phyloP scores from a whole-genome alignment of 164 flowering plant genomes.

The Buxus sempervirens region DNA sequence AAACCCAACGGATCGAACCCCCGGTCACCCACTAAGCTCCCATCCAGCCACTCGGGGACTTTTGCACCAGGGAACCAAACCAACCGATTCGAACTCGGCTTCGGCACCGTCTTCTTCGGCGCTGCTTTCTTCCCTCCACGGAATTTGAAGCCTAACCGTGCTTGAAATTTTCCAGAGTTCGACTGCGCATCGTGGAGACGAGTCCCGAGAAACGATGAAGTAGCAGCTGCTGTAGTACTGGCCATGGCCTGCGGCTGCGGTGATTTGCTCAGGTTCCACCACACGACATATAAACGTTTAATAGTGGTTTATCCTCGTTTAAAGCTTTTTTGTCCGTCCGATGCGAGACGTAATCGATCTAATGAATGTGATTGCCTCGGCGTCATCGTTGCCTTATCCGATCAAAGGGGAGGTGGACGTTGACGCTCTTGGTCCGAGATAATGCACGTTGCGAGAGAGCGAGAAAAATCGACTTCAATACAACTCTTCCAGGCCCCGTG shows the following conservation, averaged over 20 bases:
- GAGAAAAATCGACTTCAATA: too few species aligned
- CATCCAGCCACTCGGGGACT: slow-evolving; percentile 88
- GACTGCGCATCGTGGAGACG: slow-evolving; percentile 46
- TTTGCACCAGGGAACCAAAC: slow-evolving; percentile 96
- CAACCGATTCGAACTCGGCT: slow-evolving; percentile 47
- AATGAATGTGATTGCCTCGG: slow-evolving; percentile 35
- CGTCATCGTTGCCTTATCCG: slow-evolving; percentile 87
- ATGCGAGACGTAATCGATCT: slow-evolving; percentile 63
- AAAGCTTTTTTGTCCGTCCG: slow-evolving; percentile 40
- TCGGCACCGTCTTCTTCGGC: slow-evolving; percentile 26
- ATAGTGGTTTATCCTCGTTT: slow-evolving; percentile 26
- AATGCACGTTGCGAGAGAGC: too few species aligned
- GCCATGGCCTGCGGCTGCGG: slow-evolving; percentile 26
- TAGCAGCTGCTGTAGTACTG: slow-evolving; percentile 50
- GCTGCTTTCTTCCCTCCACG: slow-evolving; percentile 37
- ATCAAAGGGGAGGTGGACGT: too few species aligned
- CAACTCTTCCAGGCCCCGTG: too few species aligned
- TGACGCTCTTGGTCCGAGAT: too few species aligned
- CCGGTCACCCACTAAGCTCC: slow-evolving; percentile 80
- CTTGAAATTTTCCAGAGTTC: slow-evolving; percentile 41
- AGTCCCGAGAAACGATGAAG: slow-evolving; percentile 78
- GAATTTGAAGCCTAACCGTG: slow-evolving; percentile 52
- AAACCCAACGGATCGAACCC: slow-evolving; percentile 97
- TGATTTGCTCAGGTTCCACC: background rate
- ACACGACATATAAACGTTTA: background rate